Percentiles rank a stretch among this genome's conserved stretches.
Conservation (phyloP, 2,329 filamentous ascomycete genomes). For the Ciborinia camelliae region DNA sequence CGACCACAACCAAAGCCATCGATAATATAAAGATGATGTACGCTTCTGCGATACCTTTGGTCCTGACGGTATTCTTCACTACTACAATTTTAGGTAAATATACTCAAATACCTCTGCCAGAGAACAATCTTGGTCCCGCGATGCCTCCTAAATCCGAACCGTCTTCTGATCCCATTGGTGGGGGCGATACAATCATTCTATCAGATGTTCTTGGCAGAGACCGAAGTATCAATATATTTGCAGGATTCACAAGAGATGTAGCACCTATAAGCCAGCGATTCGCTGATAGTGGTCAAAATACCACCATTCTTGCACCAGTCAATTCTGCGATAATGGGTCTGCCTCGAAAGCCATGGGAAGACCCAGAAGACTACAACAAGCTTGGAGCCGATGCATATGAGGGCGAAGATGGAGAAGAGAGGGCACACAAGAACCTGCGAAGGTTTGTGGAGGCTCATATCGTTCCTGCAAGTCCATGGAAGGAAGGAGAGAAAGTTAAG, state of each 20-base stretch:
- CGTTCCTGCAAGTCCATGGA: slow-evolving; percentile 72
- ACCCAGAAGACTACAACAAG: slow-evolving; percentile 66
- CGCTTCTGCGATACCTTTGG: slow-evolving; percentile 2
- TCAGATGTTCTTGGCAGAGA: slow-evolving; percentile 81
- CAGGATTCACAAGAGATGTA: slow-evolving; percentile 74
- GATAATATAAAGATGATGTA: slow-evolving; percentile 16
- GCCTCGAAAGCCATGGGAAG: slow-evolving; percentile 83
- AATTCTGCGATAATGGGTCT: slow-evolving; percentile 77
- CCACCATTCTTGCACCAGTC: slow-evolving; percentile 81
- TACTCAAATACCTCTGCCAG: slow-evolving; percentile 24
- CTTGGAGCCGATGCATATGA: slow-evolving; percentile 71
- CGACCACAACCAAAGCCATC: not conserved
- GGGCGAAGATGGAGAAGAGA: slow-evolving; percentile 68
- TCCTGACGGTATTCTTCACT: slow-evolving; percentile 24
- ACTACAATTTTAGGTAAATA: slow-evolving; percentile 16
- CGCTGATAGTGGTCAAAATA: slow-evolving; percentile 62
- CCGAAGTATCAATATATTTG: slow-evolving; percentile 79
- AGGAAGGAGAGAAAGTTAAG: slow-evolving; percentile 60
- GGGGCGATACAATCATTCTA: slow-evolving; percentile 58
- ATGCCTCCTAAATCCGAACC: slow-evolving; percentile 28
- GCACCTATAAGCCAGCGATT: slow-evolving; percentile 66
- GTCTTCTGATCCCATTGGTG: slow-evolving; percentile 28
- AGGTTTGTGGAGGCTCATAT: slow-evolving; percentile 86
- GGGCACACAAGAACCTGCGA: slow-evolving; percentile 72
- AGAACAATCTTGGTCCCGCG: slow-evolving; percentile 29